phyloP scores from a whole-genome alignment of 768 basidiomycete genomes.

The Ramaria sp. region DNA sequence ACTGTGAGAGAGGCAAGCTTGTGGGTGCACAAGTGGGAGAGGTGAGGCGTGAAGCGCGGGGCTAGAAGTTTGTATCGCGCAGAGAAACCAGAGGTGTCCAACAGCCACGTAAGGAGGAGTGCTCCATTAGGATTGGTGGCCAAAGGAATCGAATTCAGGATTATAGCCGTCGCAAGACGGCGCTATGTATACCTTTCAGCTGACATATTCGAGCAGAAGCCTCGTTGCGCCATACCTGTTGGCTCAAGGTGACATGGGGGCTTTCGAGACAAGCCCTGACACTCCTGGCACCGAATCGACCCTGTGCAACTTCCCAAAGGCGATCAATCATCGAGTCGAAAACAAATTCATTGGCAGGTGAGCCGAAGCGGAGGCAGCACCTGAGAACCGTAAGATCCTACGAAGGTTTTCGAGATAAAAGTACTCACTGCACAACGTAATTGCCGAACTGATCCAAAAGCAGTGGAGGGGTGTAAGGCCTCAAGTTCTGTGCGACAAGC shows the following conservation, averaged over 20 bases:
- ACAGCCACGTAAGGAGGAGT: conserved; percentile 88
- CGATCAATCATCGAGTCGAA: conserved; percentile 98
- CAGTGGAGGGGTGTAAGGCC: conserved; percentile 87
- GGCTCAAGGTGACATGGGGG: conserved; percentile 73
- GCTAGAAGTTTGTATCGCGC: conserved; percentile 93
- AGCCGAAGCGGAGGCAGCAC: conserved; percentile 83
- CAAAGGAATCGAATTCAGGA: conserved; percentile 94
- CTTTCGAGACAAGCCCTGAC: conserved; percentile 96
- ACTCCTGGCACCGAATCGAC: conserved; percentile 93
- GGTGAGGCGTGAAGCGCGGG: conserved; percentile 91
- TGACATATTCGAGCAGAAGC: neutral
- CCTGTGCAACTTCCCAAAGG: conserved; percentile 97
- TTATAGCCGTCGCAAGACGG: conserved; percentile 87
- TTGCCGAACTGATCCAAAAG: conserved; percentile 91
- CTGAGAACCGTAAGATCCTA: conserved; percentile 24
- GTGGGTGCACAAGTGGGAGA: conserved; percentile 95
- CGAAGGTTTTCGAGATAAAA: neutral
- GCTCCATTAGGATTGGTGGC: conserved; percentile 98
- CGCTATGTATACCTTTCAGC: conserved; percentile 31
- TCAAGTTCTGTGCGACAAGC: conserved; percentile 75
- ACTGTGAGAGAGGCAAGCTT: conserved; percentile 94
- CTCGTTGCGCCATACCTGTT: conserved; percentile 37
- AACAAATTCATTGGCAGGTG: conserved; percentile 88
- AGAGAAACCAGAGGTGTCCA: conserved; percentile 90
- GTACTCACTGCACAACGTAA: conserved; percentile 80